These are phyloP conservation scores for Ettlia oleoabundans DNA, from an alignment of 139 green algal genomes.

Conservation along the genomic window DNA sequence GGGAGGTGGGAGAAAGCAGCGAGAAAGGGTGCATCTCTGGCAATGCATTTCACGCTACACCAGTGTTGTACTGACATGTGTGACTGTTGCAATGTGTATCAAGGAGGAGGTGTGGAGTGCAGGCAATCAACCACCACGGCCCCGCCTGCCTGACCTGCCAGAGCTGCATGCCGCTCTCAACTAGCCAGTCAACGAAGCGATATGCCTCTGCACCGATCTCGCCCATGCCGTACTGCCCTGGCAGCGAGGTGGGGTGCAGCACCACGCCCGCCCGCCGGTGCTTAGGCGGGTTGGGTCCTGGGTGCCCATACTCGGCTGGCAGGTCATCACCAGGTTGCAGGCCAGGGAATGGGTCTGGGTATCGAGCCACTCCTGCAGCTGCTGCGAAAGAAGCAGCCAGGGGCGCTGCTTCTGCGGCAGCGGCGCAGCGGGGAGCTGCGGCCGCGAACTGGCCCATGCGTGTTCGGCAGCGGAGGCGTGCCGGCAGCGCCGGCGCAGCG, in stretches of 20 bases:
- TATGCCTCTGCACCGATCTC: constrained; percentile 85
- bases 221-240: constrained; percentile 86
- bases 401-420: neutral
- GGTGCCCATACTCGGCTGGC: constrained; percentile 33
- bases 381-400: neutral
- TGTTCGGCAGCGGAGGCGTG: too few relatives aligned
- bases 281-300: constrained; percentile 25
- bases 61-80: too few relatives aligned
- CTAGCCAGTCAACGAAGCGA: constrained; percentile 93
- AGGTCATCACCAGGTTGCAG: constrained; percentile 37
- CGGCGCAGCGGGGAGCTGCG: neutral
- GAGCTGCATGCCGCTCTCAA: constrained; percentile 64
- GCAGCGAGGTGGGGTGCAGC: constrained; percentile 95
- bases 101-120: neutral
- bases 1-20: too few relatives aligned
- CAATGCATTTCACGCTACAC: too few relatives aligned
- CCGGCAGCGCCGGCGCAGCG: too few relatives aligned
- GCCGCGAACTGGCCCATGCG: too few relatives aligned
- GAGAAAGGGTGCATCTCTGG: too few relatives aligned
- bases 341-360: constrained; percentile 42
- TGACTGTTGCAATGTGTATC: too few relatives aligned
- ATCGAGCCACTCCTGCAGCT: neutral
- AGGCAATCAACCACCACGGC: neutral
- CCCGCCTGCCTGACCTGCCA: constrained; percentile 59
- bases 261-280: constrained; percentile 74